Evolutionary conservation across 805 yeast genomes (phyloP).

Genomic region (Schizosaccharomyces osmophilus): DNA sequence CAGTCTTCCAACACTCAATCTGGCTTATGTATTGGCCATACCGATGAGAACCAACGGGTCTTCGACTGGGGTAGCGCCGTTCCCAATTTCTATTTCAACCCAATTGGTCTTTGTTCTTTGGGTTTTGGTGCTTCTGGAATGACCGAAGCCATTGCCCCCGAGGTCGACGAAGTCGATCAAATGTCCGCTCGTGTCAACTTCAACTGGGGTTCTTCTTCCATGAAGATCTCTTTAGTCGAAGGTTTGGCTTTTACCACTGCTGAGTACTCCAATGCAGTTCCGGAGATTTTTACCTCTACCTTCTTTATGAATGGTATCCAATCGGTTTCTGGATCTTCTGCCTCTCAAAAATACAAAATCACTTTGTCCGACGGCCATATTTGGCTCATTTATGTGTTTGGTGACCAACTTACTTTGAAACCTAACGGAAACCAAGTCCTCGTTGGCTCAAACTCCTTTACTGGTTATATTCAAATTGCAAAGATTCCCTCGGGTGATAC

Average conservation of each 20-base stretch:
- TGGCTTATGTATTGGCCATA: slow-evolving; percentile 33
- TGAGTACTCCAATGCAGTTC: slow-evolving; percentile 16
- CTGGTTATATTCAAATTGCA: slow-evolving; percentile 36
- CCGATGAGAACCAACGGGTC: slow-evolving; percentile 19
- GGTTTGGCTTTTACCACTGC: slow-evolving; percentile 38
- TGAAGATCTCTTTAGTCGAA: slow-evolving; percentile 23
- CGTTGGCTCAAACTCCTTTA: slow-evolving; percentile 20
- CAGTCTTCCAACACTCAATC: slow-evolving; percentile 23
- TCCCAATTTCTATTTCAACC: slow-evolving; percentile 29
- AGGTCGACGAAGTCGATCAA: slow-evolving; percentile 5
- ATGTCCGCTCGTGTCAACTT: slow-evolving; percentile 10
- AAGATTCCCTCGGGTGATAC: slow-evolving; percentile 18
- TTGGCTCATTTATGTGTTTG: slow-evolving; percentile 42
- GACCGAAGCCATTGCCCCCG: slow-evolving; percentile 13
- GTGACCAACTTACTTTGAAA: slow-evolving; percentile 12
- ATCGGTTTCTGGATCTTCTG: slow-evolving; percentile 19
- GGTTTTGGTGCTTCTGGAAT: slow-evolving; percentile 31
- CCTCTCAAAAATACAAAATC: slow-evolving; percentile 29
- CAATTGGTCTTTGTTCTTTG: slow-evolving; percentile 29
- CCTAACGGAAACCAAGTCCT: slow-evolving; percentile 15
- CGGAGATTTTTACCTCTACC: slow-evolving; percentile 8
- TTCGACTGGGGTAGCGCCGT: slow-evolving; percentile 21
- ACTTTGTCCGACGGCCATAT: slow-evolving; percentile 28
- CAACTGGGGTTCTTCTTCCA: slow-evolving; percentile 4
- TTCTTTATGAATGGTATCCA: slow-evolving; percentile 22